These are phyloP conservation scores for Phaeosphaeriaceae sp. DNA, from an alignment of 2,329 filamentous ascomycete genomes.

Conservation along the genomic window DNA sequence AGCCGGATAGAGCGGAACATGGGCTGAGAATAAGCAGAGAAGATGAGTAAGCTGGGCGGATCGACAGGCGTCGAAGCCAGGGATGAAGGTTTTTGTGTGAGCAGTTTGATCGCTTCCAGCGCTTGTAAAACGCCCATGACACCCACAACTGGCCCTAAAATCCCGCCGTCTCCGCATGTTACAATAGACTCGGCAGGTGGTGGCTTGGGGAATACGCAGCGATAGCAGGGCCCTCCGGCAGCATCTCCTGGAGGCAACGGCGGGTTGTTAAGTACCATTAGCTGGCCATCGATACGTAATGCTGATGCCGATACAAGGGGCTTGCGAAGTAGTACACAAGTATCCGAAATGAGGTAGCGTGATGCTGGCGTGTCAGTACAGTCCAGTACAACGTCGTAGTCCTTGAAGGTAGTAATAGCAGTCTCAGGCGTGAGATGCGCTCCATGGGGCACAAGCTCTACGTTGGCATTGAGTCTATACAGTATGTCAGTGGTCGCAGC, in stretches of 20 bases:
- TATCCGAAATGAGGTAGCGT: slow-evolving; percentile 91
- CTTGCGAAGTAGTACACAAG: slow-evolving; percentile 79
- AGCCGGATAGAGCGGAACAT: slow-evolving; percentile 79
- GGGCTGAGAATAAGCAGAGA: slow-evolving; percentile 60
- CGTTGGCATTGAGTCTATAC: slow-evolving; percentile 73
- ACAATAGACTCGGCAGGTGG: slow-evolving; percentile 83
- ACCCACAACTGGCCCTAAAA: slow-evolving; percentile 90
- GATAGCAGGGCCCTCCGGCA: slow-evolving; percentile 82
- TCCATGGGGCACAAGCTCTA: slow-evolving; percentile 68
- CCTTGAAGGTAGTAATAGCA: slow-evolving; percentile 68
- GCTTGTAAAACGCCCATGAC: slow-evolving; percentile 93
- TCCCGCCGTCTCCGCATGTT: slow-evolving; percentile 90
- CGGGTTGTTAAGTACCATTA: slow-evolving; percentile 87
- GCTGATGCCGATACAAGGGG: slow-evolving; percentile 90
- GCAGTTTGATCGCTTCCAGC: slow-evolving; percentile 84
- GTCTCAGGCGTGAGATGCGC: slow-evolving; percentile 73
- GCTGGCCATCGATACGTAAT: slow-evolving; percentile 85
- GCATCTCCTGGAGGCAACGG: slow-evolving; percentile 65
- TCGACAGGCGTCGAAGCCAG: slow-evolving; percentile 16
- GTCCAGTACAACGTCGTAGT: slow-evolving; percentile 87
- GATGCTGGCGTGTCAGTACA: slow-evolving; percentile 94
- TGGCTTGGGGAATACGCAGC: slow-evolving; percentile 88
- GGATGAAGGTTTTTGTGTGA: slow-evolving; percentile 55
- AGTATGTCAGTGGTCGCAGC: not conserved
- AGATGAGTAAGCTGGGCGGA: slow-evolving; percentile 58